Evolutionary conservation across 306 rosid species (phyloP), one percentile per base, ranked within the genome.

Genomic region (Citrullus amarus): DNA sequence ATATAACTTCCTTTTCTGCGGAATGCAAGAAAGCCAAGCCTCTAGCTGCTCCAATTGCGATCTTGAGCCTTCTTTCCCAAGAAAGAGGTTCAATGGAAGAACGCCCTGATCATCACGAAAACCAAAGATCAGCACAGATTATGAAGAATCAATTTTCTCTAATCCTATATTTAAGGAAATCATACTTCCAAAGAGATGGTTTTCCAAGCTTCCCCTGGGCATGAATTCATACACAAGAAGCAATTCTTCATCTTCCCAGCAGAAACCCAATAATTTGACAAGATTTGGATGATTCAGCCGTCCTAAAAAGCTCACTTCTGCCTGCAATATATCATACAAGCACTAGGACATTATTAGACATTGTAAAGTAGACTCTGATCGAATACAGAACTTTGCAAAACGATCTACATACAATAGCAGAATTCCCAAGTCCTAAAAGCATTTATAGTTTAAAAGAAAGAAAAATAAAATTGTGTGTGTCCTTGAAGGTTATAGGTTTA

Each of bases 181-280:
- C 90, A 17, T 91, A 95, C 98, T 88, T 90, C 95, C 80, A 74
- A 95, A 92, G 25, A 95, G 96, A 83, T 92, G 96, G 78, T 82
- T 88, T 88, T 95, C 97, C 90, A 95, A 87, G 88, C 97, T 95
- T 70, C 98, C 98, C 80, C 44, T 89, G 60, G 82, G 85, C 97
- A 95, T 83, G 86, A 85, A 95, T 86, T 95, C 97, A 59, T 95
- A 95, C 53, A 92, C 96, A 81, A 95, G 98, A 11, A 95, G 98
- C 54, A 95, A 85, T 72, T 91, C 96, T 46, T 51, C 77, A 22
- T 82, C 89, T 10, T 95, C 91, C 87, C 85, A 79, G 65, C 96
- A 95, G 71, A 87, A 92, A 67, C 98, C 98, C 74, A 92, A 76
- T 60, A 95, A 85, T 84, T 71, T 92, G 36, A 95, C 97, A 77